Percentiles rank a stretch among this genome's conserved stretches.
Conservation (phyloP, 495 filamentous ascomycete species). For the Penicillium silybi region DNA sequence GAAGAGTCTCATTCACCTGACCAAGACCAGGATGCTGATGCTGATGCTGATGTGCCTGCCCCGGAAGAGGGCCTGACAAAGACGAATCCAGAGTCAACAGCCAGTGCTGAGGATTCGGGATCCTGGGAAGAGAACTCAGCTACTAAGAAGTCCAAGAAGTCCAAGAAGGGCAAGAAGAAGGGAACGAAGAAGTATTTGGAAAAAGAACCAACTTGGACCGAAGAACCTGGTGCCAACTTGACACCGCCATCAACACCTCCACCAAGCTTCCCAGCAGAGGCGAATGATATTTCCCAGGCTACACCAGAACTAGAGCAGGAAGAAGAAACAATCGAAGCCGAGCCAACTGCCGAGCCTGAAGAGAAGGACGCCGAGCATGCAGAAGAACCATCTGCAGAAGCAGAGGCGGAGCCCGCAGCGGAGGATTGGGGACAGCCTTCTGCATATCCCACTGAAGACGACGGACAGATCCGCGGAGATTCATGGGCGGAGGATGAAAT, state of each 20-base stretch:
- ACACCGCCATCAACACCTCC: constrained; percentile 44
- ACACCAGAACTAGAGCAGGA: background rate
- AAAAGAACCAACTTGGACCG: background rate
- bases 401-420: background rate
- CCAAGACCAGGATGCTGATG: background rate
- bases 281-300: constrained; percentile 4
- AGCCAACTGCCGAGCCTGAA: background rate
- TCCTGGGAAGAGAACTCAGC: constrained; percentile 1
- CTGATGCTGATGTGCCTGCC: background rate
- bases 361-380: background rate
- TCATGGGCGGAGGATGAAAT: constrained; percentile 6
- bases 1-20: background rate
- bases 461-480: background rate
- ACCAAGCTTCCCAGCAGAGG: constrained; percentile 10
- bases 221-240: constrained; percentile 24
- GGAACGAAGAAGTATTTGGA: constrained; percentile 19
- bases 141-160: no score
- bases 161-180: constrained; percentile 2
- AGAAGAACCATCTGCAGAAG: background rate
- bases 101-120: constrained; percentile 7
- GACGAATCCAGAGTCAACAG: background rate
- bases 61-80: constrained; percentile 4
- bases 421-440: background rate
- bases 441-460: background rate
- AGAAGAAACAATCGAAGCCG: background rate